A percentile compares a stretch with the other conserved stretches of the same genome.
phyloP scores from a whole-genome alignment of 345 rosid genomes.

The Lagerstroemia speciosa region DNA sequence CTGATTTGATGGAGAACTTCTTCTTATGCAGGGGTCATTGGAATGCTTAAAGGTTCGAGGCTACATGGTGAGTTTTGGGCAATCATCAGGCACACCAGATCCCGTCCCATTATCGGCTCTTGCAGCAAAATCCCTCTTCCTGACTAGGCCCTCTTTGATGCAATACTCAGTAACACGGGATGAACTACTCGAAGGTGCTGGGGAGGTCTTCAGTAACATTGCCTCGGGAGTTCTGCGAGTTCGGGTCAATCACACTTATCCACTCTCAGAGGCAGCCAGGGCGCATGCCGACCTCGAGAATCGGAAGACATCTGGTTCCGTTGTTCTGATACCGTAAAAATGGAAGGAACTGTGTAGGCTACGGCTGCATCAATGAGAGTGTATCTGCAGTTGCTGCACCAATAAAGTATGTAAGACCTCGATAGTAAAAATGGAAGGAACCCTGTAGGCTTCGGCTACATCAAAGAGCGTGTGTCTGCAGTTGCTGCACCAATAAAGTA shows the following conservation, averaged over 20 bases:
- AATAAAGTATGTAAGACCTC: too few relatives aligned
- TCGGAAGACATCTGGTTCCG: constrained; percentile 62
- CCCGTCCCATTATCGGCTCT: constrained; percentile 73
- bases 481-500: too few relatives aligned
- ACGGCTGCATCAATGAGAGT: background rate
- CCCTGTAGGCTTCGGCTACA: too few relatives aligned
- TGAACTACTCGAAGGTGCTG: constrained; percentile 65
- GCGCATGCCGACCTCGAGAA: constrained; percentile 76
- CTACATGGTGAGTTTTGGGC: constrained; percentile 82
- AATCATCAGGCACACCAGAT: constrained; percentile 74
- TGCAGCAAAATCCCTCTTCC: constrained; percentile 58
- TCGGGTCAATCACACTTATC: constrained; percentile 67
- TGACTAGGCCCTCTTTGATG: constrained; percentile 76
- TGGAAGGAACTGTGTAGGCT: background rate
- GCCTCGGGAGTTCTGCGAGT: constrained; percentile 52
- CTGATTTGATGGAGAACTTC: background rate
- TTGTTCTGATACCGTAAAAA: constrained; percentile 59
- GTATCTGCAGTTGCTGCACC: background rate
- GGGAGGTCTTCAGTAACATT: constrained; percentile 55
- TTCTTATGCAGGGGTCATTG: constrained; percentile 56
- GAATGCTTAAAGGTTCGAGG: constrained; percentile 70
- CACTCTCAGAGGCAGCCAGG: constrained; percentile 56
- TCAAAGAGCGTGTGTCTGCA: too few relatives aligned
- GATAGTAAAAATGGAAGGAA: constrained; percentile 3
- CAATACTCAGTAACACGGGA: constrained; percentile 58